These are phyloP conservation scores for Neurospora hispaniola DNA, from an alignment of 495 filamentous ascomycete species.

Conservation along the genomic window DNA sequence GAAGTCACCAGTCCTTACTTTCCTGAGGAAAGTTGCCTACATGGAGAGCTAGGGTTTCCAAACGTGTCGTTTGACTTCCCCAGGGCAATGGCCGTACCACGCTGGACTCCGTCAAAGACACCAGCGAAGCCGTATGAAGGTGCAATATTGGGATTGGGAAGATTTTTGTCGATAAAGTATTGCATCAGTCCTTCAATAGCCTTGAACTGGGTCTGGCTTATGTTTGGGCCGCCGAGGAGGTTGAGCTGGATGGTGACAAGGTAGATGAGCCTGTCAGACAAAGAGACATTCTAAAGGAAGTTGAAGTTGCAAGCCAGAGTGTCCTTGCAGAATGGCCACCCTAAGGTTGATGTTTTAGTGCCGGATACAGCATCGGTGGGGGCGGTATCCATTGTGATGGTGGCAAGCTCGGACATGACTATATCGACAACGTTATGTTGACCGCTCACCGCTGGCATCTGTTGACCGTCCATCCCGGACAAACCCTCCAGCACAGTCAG, in stretches of 20 bases:
- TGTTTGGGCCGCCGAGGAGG: background rate
- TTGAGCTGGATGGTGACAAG: background rate
- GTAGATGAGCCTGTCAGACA: background rate
- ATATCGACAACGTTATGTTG: background rate
- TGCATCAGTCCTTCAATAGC: background rate
- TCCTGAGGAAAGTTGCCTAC: background rate
- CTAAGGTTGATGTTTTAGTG: background rate
- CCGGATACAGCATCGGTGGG: background rate
- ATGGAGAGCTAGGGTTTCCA: conserved; percentile 1
- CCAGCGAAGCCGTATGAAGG: background rate
- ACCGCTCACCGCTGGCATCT: background rate
- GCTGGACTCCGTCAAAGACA: conserved; percentile 1
- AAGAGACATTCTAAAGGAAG: background rate
- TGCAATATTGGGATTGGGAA: background rate
- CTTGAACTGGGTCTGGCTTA: background rate
- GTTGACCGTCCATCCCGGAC: background rate
- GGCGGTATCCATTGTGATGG: background rate
- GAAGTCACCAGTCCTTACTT: background rate
- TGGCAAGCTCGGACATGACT: background rate
- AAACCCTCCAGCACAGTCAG: background rate
- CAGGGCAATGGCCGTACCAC: conserved; percentile 1
- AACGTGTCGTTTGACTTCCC: background rate
- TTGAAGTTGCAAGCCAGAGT: background rate
- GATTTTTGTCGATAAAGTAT: conserved; percentile 3
- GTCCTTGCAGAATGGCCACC: background rate